Evolutionary conservation across 2,329 filamentous ascomycete species (phyloP).

Genomic region (Macroventuria anomochaeta): DNA sequence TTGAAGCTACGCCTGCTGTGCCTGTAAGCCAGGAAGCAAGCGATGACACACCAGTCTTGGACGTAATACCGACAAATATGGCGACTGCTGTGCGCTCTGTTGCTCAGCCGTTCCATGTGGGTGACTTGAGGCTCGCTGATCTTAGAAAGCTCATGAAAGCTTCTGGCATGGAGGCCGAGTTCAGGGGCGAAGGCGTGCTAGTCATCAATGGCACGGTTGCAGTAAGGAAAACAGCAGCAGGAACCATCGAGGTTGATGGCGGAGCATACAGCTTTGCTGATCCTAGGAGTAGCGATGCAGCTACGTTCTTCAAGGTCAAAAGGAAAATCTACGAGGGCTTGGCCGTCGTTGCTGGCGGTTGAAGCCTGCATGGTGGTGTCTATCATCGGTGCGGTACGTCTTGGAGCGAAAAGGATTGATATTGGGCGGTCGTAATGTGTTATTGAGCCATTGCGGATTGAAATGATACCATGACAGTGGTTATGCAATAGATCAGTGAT

Average conservation of each 20-base stretch:
- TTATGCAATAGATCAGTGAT: no score
- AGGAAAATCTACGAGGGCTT: slow-evolving; percentile 91
- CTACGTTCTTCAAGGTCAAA: slow-evolving; percentile 85
- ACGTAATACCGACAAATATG: slow-evolving; percentile 66
- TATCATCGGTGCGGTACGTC: neutral
- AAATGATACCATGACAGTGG: no score
- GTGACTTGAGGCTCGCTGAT: slow-evolving; percentile 88
- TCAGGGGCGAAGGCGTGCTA: slow-evolving; percentile 89
- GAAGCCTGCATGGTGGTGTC: neutral
- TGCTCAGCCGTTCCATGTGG: slow-evolving; percentile 90
- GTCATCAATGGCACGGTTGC: slow-evolving; percentile 88
- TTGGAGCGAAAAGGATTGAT: no score
- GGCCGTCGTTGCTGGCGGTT: slow-evolving; percentile 83
- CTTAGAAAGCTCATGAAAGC: slow-evolving; percentile 82
- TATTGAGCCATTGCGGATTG: no score
- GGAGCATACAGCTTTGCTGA: slow-evolving; percentile 44
- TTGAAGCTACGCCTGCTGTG: slow-evolving; percentile 48
- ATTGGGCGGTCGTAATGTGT: no score
- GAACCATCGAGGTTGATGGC: slow-evolving; percentile 84
- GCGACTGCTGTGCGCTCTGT: slow-evolving; percentile 76
- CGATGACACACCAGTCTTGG: slow-evolving; percentile 61
- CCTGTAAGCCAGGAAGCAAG: slow-evolving; percentile 56
- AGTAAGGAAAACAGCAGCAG: slow-evolving; percentile 86
- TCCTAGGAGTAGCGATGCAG: slow-evolving; percentile 58
- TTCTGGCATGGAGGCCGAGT: slow-evolving; percentile 84